These are phyloP conservation scores for Picochlorum sp. DNA, from an alignment of 139 green algal genomes.

Conservation along the genomic window DNA sequence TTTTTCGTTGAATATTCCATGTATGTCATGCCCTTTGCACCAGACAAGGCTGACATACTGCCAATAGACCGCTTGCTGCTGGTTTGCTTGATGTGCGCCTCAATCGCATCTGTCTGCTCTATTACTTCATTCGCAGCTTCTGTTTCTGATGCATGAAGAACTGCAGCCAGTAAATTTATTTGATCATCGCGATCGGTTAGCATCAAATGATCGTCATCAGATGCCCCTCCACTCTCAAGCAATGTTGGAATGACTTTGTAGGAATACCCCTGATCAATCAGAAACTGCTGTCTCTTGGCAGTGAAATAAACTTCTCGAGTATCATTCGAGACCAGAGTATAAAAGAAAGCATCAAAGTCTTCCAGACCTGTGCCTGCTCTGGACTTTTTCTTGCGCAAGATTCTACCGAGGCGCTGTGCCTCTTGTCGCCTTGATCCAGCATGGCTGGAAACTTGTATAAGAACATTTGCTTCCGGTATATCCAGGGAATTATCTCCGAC, in stretches of 20 bases:
- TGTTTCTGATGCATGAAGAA: slow-evolving; percentile 59
- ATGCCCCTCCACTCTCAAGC: slow-evolving; percentile 42
- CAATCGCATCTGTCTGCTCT: slow-evolving; percentile 38
- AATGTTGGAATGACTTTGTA: slow-evolving; percentile 94
- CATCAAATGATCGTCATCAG: slow-evolving; percentile 25
- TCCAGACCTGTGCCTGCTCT: slow-evolving; percentile 34
- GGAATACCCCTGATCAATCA: slow-evolving; percentile 96
- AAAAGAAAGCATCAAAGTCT: slow-evolving; percentile 98
- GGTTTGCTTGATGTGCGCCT: slow-evolving; percentile 2
- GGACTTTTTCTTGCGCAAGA: slow-evolving; percentile 86
- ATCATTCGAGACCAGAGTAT: slow-evolving; percentile 96
- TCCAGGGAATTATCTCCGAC: slow-evolving; percentile 98
- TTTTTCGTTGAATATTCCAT: slow-evolving; percentile 49
- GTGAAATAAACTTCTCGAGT: slow-evolving; percentile 97
- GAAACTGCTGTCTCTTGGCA: slow-evolving; percentile 96
- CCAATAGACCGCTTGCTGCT: slow-evolving; percentile 39
- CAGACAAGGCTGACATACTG: slow-evolving; percentile 63
- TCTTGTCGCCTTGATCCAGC: slow-evolving; percentile 89
- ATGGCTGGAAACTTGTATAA: slow-evolving; percentile 96
- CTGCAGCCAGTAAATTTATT: slow-evolving; percentile 58
- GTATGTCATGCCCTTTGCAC: slow-evolving; percentile 61
- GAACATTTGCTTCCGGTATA: slow-evolving; percentile 98
- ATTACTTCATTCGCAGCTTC: slow-evolving; percentile 58
- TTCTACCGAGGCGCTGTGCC: slow-evolving; percentile 92
- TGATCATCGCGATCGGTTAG: slow-evolving; percentile 48